Percentiles rank a stretch among this genome's conserved stretches.
Conservation (phyloP, 202 grass and related monocot species). For the Carex arenaria region DNA sequence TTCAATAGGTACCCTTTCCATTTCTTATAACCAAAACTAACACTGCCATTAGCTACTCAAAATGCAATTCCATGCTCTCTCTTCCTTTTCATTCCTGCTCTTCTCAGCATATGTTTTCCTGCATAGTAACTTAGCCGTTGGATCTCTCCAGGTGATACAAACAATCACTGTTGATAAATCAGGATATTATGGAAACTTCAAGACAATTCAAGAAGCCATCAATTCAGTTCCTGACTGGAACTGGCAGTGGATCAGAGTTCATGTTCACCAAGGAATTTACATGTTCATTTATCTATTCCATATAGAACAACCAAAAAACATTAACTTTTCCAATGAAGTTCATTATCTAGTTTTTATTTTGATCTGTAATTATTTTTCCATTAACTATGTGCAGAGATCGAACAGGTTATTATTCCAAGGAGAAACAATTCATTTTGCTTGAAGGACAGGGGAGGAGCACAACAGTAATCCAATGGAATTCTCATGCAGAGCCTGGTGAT, state of each 20-base stretch:
- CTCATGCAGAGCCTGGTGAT: neutral
- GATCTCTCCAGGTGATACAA: neutral
- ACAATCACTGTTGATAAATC: slow-evolving; percentile 36
- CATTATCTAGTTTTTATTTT: neutral
- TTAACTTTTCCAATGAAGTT: neutral
- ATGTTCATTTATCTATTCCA: neutral
- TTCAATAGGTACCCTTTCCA: neutral
- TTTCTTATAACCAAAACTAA: neutral
- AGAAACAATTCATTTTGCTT: slow-evolving; percentile 41
- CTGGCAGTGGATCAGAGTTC: slow-evolving; percentile 36
- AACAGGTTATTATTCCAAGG: slow-evolving; percentile 43
- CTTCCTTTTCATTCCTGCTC: neutral
- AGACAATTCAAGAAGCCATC: slow-evolving; percentile 41
- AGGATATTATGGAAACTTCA: slow-evolving; percentile 30
- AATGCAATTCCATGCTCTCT: slow-evolving; percentile 13
- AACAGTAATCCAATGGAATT: slow-evolving; percentile 38
- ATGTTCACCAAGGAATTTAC: slow-evolving; percentile 38
- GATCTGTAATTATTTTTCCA: neutral
- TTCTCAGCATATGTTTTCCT: slow-evolving; percentile 7
- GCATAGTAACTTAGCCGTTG: neutral
- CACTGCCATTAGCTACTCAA: neutral
- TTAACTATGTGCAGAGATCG: slow-evolving; percentile 30
- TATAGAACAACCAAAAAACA: neutral
- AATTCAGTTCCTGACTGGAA: slow-evolving; percentile 45
- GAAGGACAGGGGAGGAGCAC: slow-evolving; percentile 24